Conservation (phyloP, 208 protist species). For the Leishmania guyanensis region DNA sequence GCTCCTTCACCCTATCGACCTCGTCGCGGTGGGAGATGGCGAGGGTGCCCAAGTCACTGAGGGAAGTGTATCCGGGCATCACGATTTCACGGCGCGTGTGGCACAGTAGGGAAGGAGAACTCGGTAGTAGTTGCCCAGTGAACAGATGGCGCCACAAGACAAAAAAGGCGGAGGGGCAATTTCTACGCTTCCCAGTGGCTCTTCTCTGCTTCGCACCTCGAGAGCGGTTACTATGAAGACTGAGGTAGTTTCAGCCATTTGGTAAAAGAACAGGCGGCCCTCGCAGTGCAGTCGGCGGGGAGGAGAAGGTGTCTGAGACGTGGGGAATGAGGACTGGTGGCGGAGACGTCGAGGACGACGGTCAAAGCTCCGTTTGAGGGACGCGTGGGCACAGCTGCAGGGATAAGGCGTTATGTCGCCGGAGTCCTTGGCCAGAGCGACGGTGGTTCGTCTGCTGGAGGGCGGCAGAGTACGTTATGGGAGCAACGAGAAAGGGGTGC, state of each 20-base stretch:
- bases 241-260: background rate
- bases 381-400: background rate
- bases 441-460: background rate
- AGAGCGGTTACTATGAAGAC: background rate
- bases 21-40: conserved; percentile 55
- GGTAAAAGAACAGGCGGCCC: background rate
- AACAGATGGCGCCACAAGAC: background rate
- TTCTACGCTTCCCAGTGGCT: background rate
- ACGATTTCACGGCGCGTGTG: background rate
- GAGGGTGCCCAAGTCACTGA: conserved; percentile 56
- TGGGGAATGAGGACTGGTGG: background rate
- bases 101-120: background rate
- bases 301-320: background rate
- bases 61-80: conserved; percentile 33
- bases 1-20: conserved; percentile 62
- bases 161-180: background rate
- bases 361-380: background rate
- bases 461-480: background rate
- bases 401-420: background rate
- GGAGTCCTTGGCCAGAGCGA: background rate
- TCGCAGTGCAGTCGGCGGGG: background rate
- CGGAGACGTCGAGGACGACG: background rate
- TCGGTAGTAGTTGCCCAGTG: background rate
- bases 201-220: background rate
- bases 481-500: background rate